Conservation (phyloP, 2,329 filamentous ascomycete species). For the Cryphonectria parasitica region DNA sequence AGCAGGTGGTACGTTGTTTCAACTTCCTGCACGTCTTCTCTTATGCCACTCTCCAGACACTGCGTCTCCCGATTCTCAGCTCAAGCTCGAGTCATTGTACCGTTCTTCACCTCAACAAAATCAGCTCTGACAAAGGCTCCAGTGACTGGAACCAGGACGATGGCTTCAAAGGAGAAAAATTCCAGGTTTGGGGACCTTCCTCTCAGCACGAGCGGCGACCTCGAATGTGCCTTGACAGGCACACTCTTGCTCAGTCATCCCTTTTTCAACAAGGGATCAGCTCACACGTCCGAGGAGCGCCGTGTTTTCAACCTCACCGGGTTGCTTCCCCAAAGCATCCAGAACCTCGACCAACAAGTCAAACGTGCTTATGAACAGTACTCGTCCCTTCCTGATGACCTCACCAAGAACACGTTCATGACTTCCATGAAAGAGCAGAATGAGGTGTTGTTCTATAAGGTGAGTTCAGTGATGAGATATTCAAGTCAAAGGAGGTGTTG, state of each 20-base stretch:
- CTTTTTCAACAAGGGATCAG: slow-evolving; percentile 83
- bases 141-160: background rate
- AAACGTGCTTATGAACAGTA: slow-evolving; percentile 83
- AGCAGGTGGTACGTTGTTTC: background rate
- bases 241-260: slow-evolving; percentile 64
- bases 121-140: background rate
- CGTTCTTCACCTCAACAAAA: background rate
- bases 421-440: slow-evolving; percentile 86
- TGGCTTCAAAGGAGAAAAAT: slow-evolving; percentile 30
- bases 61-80: background rate
- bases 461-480: slow-evolving; percentile 39
- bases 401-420: slow-evolving; percentile 88
- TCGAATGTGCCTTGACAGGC: slow-evolving; percentile 55
- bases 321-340: slow-evolving; percentile 71
- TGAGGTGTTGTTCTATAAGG: slow-evolving; percentile 78
- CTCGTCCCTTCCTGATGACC: slow-evolving; percentile 59
- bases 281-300: slow-evolving; percentile 72
- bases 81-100: background rate
- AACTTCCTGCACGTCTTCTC: background rate
- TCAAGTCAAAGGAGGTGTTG: background rate
- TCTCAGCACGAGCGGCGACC: slow-evolving; percentile 51
- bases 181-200: slow-evolving; percentile 50
- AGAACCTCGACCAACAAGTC: slow-evolving; percentile 77
- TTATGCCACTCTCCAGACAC: background rate
- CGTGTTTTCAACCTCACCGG: slow-evolving; percentile 71